Conservation (phyloP, 75 land plant genomes). For the Selaginella moellendorffii region DNA sequence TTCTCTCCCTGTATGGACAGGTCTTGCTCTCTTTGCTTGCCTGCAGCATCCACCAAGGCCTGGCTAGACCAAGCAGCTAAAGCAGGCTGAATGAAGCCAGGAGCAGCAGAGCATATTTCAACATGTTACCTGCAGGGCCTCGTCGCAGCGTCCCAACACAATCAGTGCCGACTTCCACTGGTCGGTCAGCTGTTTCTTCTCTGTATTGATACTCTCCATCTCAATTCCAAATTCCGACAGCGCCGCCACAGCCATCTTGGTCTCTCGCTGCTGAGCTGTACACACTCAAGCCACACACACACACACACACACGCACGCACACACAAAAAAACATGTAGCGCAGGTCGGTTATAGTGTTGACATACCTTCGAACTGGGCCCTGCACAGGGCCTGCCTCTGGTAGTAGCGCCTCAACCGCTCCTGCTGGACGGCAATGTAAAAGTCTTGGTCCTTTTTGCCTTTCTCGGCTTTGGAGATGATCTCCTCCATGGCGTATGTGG, state of each 20-base stretch:
- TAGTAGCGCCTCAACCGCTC: conserved; percentile 9
- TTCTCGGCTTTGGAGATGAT: conserved; percentile 16
- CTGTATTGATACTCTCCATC: conserved; percentile 22
- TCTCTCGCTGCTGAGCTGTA: conserved; percentile 22
- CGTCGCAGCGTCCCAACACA: conserved; percentile 22
- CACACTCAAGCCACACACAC: no score
- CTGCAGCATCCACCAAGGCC: conserved; percentile 16
- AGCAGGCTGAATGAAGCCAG: not conserved
- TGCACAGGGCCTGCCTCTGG: conserved; percentile 12
- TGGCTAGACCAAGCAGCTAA: not conserved
- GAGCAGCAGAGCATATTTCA: no score
- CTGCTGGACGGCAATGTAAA: conserved; percentile 14
- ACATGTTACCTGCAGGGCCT: conserved; percentile 23
- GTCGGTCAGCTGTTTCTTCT: conserved; percentile 19
- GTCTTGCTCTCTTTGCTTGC: conserved; percentile 18
- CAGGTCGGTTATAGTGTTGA: no score
- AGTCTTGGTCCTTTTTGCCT: conserved; percentile 23
- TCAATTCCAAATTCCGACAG: conserved; percentile 22
- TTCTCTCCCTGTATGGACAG: conserved; percentile 17
- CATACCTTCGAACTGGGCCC: conserved; percentile 25
- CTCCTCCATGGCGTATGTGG: conserved; percentile 24
- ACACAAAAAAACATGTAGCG: no score
- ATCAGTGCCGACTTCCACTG: conserved; percentile 27
- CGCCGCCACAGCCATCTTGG: conserved; percentile 16
- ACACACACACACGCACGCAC: no score